Conservation (phyloP, 2,329 filamentous ascomycete species). For the Pseudogymnoascus verrucosus region DNA sequence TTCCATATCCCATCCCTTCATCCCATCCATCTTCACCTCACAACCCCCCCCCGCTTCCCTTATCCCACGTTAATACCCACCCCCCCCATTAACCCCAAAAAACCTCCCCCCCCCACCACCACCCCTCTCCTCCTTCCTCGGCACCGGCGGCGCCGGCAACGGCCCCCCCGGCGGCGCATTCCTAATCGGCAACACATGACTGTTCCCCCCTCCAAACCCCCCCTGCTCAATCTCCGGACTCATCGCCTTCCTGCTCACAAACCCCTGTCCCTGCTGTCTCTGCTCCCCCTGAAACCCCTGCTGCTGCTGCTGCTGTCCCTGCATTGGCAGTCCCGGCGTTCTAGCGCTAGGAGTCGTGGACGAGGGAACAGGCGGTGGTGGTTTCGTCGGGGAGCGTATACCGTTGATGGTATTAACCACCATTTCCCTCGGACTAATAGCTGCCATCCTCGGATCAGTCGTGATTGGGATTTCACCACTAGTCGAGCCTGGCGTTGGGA, state of each 20-base stretch:
- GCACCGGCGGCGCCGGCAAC: conserved; percentile 46
- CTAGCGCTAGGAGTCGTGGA: too few relatives aligned
- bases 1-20: neutral
- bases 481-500: conserved; percentile 46
- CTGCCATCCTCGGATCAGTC: conserved; percentile 34
- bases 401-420: conserved; percentile 30
- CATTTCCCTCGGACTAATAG: conserved; percentile 22
- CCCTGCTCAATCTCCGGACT: neutral
- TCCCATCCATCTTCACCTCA: neutral
- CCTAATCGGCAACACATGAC: conserved; percentile 51
- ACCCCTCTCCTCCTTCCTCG: conserved; percentile 42
- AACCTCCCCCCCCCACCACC: conserved; percentile 11
- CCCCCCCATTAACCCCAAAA: neutral
- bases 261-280: too few relatives aligned
- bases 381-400: conserved; percentile 18
- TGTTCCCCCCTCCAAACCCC: conserved; percentile 39
- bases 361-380: too few relatives aligned
- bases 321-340: too few relatives aligned
- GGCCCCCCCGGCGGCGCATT: conserved; percentile 49
- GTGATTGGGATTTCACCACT: conserved; percentile 66
- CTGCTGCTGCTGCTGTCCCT: too few relatives aligned
- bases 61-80: neutral
- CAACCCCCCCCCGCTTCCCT: too few relatives aligned
- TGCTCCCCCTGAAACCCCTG: too few relatives aligned
- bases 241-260: neutral